Evolutionary conservation across 495 filamentous ascomycete genomes (phyloP).

Genomic region (Penicillium diatomitis): DNA sequence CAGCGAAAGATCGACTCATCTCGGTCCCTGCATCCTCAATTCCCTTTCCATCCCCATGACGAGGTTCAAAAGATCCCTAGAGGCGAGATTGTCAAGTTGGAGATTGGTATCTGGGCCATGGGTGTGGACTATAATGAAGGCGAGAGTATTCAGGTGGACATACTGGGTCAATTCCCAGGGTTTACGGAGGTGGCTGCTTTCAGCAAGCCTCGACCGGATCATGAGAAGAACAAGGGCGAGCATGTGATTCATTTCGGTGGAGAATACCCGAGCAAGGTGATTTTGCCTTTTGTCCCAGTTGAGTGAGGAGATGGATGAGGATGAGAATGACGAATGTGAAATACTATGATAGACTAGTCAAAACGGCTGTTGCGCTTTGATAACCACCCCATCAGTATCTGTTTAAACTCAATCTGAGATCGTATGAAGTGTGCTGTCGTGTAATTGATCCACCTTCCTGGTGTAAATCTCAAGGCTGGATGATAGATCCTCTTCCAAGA

Average conservation of each 20-base stretch:
- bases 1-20: conserved; percentile 19
- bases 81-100: conserved; percentile 23
- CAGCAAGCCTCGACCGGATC: conserved; percentile 20
- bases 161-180: conserved; percentile 23
- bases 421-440: too few relatives aligned
- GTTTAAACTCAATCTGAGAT: too few relatives aligned
- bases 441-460: too few relatives aligned
- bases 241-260: conserved; percentile 25
- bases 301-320: not conserved
- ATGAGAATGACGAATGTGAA: not conserved
- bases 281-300: conserved; percentile 25
- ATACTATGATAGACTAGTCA: not conserved
- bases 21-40: conserved; percentile 19
- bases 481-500: too few relatives aligned
- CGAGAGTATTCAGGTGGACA: conserved; percentile 18
- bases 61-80: conserved; percentile 24
- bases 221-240: conserved; percentile 24
- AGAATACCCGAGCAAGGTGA: conserved; percentile 24
- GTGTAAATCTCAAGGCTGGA: too few relatives aligned
- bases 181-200: conserved; percentile 27
- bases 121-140: conserved; percentile 23
- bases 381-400: too few relatives aligned
- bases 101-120: conserved; percentile 28
- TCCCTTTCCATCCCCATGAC: conserved; percentile 27
- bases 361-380: not conserved